These are phyloP conservation scores for Diaporthe citriasiana DNA, from an alignment of 2,329 filamentous ascomycete species.

Conservation along the genomic window DNA sequence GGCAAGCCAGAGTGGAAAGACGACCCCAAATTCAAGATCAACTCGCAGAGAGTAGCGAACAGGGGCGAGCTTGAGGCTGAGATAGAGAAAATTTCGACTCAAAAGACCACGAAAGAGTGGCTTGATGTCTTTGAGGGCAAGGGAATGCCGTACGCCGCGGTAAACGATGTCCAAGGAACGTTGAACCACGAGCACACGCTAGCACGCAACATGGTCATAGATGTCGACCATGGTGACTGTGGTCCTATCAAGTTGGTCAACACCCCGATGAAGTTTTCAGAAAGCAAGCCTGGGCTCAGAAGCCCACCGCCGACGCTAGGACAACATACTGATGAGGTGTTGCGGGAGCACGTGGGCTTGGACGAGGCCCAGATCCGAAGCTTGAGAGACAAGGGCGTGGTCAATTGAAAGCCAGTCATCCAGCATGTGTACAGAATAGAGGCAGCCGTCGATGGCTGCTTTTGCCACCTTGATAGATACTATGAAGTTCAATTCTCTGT, in stretches of 20 bases:
- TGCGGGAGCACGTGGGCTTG: conserved; percentile 75
- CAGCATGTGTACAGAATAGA: conserved; percentile 48
- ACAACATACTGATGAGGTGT: conserved; percentile 86
- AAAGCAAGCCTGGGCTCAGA: conserved; percentile 81
- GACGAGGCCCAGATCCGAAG: conserved; percentile 69
- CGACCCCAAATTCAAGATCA: conserved; percentile 71
- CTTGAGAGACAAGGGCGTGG: conserved; percentile 76
- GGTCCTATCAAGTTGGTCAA: conserved; percentile 92
- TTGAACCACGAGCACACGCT: conserved; percentile 87
- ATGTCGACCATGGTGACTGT: conserved; percentile 86
- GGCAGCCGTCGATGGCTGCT: not conserved
- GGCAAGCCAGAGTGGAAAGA: conserved; percentile 71
- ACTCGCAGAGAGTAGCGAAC: conserved; percentile 76
- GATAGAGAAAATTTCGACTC: conserved; percentile 82
- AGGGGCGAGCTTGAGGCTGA: conserved; percentile 81
- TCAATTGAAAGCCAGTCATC: conserved; percentile 55
- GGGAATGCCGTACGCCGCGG: conserved; percentile 91
- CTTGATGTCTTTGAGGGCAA: conserved; percentile 87
- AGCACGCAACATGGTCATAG: conserved; percentile 90
- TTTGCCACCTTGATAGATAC: not conserved
- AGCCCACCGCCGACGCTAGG: conserved; percentile 87
- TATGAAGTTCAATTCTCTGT: not conserved
- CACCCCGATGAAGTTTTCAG: conserved; percentile 94
- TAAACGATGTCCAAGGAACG: conserved; percentile 91
- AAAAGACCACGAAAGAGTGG: conserved; percentile 90